Percentiles rank a stretch among this genome's conserved stretches.
Evolutionary conservation across 2,329 filamentous ascomycete species (phyloP).

Genomic region (Didymella pomorum): DNA sequence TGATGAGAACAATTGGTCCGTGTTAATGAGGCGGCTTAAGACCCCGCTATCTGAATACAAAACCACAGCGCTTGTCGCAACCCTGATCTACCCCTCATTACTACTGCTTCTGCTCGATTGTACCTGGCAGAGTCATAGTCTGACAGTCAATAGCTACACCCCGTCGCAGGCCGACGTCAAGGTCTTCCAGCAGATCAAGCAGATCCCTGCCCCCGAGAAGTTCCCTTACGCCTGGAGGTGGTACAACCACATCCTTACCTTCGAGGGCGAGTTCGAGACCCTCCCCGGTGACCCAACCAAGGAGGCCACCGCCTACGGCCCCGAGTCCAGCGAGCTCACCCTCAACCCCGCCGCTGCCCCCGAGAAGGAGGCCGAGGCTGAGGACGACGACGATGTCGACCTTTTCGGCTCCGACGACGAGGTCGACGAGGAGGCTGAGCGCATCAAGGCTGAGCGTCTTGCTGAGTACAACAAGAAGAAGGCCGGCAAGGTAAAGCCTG

Average conservation of each 20-base stretch:
- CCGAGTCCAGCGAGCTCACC: constrained; percentile 78
- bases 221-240: constrained; percentile 94
- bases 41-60: constrained; percentile 82
- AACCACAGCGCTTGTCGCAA: constrained; percentile 77
- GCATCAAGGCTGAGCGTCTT: constrained; percentile 85
- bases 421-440: constrained; percentile 74
- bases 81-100: constrained; percentile 63
- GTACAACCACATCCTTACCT: constrained; percentile 98
- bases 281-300: constrained; percentile 92
- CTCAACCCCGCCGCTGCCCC: constrained; percentile 87
- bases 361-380: constrained; percentile 63
- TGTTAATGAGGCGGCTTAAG: constrained; percentile 95
- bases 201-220: constrained; percentile 79
- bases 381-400: constrained; percentile 78
- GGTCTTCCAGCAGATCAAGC: constrained; percentile 87
- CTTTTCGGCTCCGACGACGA: constrained; percentile 87
- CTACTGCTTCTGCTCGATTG: constrained; percentile 21
- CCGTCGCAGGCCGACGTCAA: constrained; percentile 96
- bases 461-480: constrained; percentile 98
- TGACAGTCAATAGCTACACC: constrained; percentile 58
- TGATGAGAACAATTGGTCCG: constrained; percentile 92
- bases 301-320: constrained; percentile 89
- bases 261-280: constrained; percentile 89
- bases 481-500: constrained; percentile 87
- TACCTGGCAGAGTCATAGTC: constrained; percentile 28